These are phyloP conservation scores for Flaveria bidentis DNA, from an alignment of 129 eudicot genomes.

Conservation along the genomic window DNA sequence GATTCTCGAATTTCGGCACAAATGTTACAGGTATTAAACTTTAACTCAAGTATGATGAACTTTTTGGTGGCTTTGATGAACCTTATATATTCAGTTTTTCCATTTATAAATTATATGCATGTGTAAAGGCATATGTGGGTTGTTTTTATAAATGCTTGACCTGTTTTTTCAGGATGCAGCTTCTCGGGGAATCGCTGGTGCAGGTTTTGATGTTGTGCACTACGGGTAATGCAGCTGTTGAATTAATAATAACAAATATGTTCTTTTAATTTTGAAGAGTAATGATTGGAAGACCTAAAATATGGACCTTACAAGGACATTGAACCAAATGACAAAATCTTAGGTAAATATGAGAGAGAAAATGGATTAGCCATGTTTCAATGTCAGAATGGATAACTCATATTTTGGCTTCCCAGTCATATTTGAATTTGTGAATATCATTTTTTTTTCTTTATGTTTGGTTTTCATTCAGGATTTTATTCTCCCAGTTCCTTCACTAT, in stretches of 20 bases:
- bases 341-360: neutral
- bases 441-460: neutral
- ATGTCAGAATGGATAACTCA: neutral
- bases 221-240: conserved; percentile 61
- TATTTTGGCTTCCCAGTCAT: neutral
- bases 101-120: conserved; percentile 8
- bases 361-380: neutral
- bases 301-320: neutral
- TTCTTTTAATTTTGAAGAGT: neutral
- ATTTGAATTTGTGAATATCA: neutral
- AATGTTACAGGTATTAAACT: conserved; percentile 64
- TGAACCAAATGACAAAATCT: neutral
- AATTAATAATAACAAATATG: conserved; percentile 1
- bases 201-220: conserved; percentile 82
- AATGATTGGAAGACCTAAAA: neutral
- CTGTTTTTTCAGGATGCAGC: conserved; percentile 85
- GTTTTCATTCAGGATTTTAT: neutral
- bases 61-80: conserved; percentile 15
- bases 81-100: neutral
- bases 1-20: conserved; percentile 94
- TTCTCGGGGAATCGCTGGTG: conserved; percentile 83
- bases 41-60: neutral
- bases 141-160: conserved; percentile 18
- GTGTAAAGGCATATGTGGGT: neutral
- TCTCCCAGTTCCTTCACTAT: neutral